A percentile compares a stretch with the other conserved stretches of the same genome.
Evolutionary conservation across 331 rosid genomes (phyloP).

Genomic region (Phaseolus coccineus): DNA sequence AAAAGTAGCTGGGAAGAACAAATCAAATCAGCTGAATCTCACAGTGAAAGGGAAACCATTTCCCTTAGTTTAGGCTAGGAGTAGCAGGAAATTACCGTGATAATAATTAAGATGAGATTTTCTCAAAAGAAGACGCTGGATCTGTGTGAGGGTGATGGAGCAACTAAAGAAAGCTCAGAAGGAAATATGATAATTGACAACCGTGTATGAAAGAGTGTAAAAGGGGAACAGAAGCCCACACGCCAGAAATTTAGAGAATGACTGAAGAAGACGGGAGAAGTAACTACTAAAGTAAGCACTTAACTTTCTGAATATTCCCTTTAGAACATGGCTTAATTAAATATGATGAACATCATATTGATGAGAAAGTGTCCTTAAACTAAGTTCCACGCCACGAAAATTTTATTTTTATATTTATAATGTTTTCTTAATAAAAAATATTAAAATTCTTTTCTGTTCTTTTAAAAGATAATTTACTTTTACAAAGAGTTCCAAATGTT

Average conservation of each 20-base stretch:
- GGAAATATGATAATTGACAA: slow-evolving; percentile 31
- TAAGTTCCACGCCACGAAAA: too few relatives aligned
- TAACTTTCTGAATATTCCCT: slow-evolving; percentile 48
- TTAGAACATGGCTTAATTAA: slow-evolving; percentile 37
- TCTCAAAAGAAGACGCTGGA: slow-evolving; percentile 18
- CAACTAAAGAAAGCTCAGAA: slow-evolving; percentile 36
- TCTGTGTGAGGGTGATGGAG: slow-evolving; percentile 6
- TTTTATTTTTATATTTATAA: too few relatives aligned
- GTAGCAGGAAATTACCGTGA: not conserved
- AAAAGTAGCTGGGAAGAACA: slow-evolving; percentile 14
- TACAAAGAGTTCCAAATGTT: too few relatives aligned
- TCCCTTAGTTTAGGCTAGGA: not conserved
- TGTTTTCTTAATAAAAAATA: too few relatives aligned
- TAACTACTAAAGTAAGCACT: slow-evolving; percentile 39
- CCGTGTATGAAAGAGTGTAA: slow-evolving; percentile 28
- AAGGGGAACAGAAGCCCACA: slow-evolving; percentile 36
- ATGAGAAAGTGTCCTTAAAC: not conserved
- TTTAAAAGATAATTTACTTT: too few relatives aligned
- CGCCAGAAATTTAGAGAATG: slow-evolving; percentile 39
- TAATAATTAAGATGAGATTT: not conserved
- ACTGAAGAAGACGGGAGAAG: slow-evolving; percentile 46
- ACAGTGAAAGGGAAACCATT: slow-evolving; percentile 12
- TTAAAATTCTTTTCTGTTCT: too few relatives aligned
- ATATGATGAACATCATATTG: slow-evolving; percentile 32
- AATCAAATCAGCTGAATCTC: slow-evolving; percentile 39